Percentiles rank a stretch among this genome's conserved stretches.
Conservation (phyloP, 202 grass and related monocot genomes). For the Zizania palustris region DNA sequence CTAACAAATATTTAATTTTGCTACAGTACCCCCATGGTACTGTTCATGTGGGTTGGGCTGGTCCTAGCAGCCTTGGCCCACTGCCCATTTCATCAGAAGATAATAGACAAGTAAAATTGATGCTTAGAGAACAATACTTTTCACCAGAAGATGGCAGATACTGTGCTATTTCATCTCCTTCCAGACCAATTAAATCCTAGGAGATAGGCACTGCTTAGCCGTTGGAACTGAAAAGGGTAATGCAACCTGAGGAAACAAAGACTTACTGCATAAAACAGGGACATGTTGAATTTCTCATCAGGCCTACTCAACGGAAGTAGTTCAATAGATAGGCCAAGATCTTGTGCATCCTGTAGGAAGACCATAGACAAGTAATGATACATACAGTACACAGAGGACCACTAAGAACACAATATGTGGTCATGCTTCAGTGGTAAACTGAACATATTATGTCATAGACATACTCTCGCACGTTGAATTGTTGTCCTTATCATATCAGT, state of each 20-base stretch:
- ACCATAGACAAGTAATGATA: slow-evolving; percentile 25
- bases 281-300: slow-evolving; percentile 79
- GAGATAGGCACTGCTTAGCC: slow-evolving; percentile 34
- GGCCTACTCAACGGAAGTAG: slow-evolving; percentile 78
- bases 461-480: slow-evolving; percentile 79
- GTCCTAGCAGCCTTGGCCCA: no score
- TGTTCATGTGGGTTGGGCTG: no score
- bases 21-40: no score
- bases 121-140: slow-evolving; percentile 63
- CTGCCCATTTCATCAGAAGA: not conserved
- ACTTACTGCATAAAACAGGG: slow-evolving; percentile 92
- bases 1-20: no score
- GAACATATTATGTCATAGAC: slow-evolving; percentile 30
- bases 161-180: slow-evolving; percentile 63
- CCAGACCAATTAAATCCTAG: slow-evolving; percentile 86
- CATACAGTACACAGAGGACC: slow-evolving; percentile 3
- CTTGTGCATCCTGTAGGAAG: slow-evolving; percentile 70
- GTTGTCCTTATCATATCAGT: slow-evolving; percentile 93
- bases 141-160: slow-evolving; percentile 85
- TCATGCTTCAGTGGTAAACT: slow-evolving; percentile 26
- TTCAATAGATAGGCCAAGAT: slow-evolving; percentile 90
- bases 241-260: not conserved
- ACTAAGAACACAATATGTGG: slow-evolving; percentile 22
- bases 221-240: slow-evolving; percentile 9
- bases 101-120: slow-evolving; percentile 32